Evolutionary conservation across 208 protist genomes (phyloP).

Genomic region (Trypanosoma scelopori): DNA sequence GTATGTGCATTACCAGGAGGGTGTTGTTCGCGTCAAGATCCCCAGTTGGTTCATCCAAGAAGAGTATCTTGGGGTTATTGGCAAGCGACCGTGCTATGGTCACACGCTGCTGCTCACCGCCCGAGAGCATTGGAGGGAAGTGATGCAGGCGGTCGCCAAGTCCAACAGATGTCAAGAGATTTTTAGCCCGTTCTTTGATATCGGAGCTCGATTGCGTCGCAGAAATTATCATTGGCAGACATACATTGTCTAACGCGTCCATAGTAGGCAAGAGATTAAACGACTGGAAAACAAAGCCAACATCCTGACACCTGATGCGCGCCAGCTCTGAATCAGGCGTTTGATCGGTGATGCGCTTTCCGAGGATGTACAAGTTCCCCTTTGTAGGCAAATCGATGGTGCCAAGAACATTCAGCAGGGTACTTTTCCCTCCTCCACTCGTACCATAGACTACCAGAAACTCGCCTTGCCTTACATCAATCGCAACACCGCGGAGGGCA

Average conservation of each 20-base stretch:
- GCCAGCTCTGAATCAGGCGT: constrained; percentile 79
- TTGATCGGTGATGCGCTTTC: constrained; percentile 66
- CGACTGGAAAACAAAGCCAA: constrained; percentile 97
- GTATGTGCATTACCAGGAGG: constrained; percentile 91
- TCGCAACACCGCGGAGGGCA: constrained; percentile 91
- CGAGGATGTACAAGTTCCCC: constrained; percentile 92
- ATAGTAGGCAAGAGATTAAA: constrained; percentile 96
- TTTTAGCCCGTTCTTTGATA: constrained; percentile 64
- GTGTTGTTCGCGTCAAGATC: constrained; percentile 97
- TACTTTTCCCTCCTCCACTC: constrained; percentile 95
- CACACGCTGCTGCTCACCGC: constrained; percentile 96
- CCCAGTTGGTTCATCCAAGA: constrained; percentile 96
- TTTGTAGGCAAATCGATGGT: constrained; percentile 97
- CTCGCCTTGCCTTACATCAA: constrained; percentile 90
- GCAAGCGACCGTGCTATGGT: constrained; percentile 95
- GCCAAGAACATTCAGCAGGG: constrained; percentile 96
- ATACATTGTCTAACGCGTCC: constrained; percentile 94
- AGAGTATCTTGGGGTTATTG: constrained; percentile 93
- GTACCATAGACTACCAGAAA: constrained; percentile 95
- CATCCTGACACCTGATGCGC: constrained; percentile 55
- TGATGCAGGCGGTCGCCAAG: constrained; percentile 89
- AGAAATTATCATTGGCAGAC: constrained; percentile 94
- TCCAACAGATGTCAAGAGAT: constrained; percentile 85
- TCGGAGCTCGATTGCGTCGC: constrained; percentile 59
- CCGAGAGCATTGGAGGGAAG: constrained; percentile 93